Percentiles rank a stretch among this genome's conserved stretches.
phyloP scores from a whole-genome alignment of 345 rosid genomes.

The Corchorus capsularis region DNA sequence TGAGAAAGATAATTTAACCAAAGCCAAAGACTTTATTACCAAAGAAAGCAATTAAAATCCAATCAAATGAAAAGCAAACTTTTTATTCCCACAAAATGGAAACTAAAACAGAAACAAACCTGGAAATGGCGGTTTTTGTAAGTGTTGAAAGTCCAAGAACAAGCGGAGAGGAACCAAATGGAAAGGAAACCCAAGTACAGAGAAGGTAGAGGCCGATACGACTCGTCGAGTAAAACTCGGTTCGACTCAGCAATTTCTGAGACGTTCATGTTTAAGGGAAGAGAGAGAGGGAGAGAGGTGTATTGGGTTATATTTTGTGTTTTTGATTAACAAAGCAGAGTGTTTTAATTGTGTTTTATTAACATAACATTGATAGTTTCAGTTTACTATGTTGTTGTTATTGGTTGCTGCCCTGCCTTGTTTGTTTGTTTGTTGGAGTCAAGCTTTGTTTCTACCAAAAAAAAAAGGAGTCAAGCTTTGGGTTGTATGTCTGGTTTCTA shows the following conservation, averaged over 20 bases:
- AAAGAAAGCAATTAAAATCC: no score
- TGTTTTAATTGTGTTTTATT: not conserved
- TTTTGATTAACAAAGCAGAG: not conserved
- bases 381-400: not conserved
- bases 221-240: constrained; percentile 49
- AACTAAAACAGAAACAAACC: constrained; percentile 34
- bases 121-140: constrained; percentile 76
- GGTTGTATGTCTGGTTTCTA: constrained; percentile 9
- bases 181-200: constrained; percentile 66
- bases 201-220: constrained; percentile 73
- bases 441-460: no score
- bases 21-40: constrained; percentile 1
- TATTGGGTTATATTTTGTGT: not conserved
- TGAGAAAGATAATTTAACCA: constrained; percentile 5
- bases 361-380: not conserved
- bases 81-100: no score
- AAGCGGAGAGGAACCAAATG: constrained; percentile 81
- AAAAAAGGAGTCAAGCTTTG: not conserved
- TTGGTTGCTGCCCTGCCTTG: not conserved
- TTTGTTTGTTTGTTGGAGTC: no score
- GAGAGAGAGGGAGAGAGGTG: not conserved
- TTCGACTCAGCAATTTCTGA: constrained; percentile 7
- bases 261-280: constrained; percentile 7
- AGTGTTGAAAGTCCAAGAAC: constrained; percentile 84
- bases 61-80: no score